Evolutionary conservation across 306 rosid genomes (phyloP).

Genomic region (Nissolia schottii): DNA sequence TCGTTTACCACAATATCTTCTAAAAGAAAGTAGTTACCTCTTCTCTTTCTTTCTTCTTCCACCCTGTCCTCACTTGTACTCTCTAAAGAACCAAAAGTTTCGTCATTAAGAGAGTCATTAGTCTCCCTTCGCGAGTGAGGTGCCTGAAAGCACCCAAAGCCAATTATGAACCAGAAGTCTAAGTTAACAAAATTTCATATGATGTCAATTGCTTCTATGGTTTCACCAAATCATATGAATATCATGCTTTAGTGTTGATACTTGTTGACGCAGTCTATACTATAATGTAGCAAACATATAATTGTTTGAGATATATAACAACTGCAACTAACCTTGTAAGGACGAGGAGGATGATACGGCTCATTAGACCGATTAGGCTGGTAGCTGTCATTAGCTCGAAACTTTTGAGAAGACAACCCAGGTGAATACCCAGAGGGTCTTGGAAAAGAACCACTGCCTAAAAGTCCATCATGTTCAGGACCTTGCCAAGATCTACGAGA

Average conservation of each 20-base stretch:
- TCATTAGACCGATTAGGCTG: conserved; percentile 64
- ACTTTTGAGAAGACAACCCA: conserved; percentile 60
- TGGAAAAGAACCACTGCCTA: conserved; percentile 96
- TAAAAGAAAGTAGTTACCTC: conserved; percentile 55
- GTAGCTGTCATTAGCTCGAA: conserved; percentile 51
- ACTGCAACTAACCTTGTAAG: conserved; percentile 63
- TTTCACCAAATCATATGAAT: conserved; percentile 7
- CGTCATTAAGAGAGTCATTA: conserved; percentile 60
- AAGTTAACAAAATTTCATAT: conserved; percentile 11
- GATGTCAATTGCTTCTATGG: conserved; percentile 9
- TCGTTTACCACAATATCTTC: conserved; percentile 5
- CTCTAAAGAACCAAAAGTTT: conserved; percentile 91
- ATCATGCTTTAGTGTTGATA: not conserved
- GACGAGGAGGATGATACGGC: conserved; percentile 95
- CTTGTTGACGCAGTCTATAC: not conserved
- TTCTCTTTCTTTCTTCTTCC: conserved; percentile 96
- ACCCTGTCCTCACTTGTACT: conserved; percentile 69
- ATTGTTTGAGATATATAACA: conserved; percentile 10
- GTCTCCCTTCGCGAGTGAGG: conserved; percentile 69
- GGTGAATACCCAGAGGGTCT: conserved; percentile 77
- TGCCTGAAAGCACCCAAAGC: conserved; percentile 52
- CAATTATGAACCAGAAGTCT: not conserved
- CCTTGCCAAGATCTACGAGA: conserved; percentile 71
- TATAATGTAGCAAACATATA: conserved; percentile 9
- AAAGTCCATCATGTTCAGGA: conserved; percentile 99